phyloP scores from a whole-genome alignment of 2,329 filamentous ascomycete species.

The Fusarium sp. region DNA sequence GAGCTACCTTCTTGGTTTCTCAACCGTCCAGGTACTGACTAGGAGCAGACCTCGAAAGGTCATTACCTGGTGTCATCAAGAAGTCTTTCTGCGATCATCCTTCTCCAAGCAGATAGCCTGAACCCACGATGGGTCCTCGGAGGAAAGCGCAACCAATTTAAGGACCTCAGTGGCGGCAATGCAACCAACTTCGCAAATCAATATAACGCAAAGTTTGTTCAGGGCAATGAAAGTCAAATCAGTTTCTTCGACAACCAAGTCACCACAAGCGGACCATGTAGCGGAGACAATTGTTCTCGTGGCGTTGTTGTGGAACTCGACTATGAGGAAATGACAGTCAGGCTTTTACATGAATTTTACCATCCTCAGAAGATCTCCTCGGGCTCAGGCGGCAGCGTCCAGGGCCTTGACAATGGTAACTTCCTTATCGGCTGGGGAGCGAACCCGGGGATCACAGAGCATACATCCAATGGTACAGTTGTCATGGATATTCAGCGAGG shows the following conservation, averaged over 20 bases:
- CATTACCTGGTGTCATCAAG: slow-evolving; percentile 48
- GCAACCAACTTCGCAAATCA: slow-evolving; percentile 52
- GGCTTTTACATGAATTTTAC: slow-evolving; percentile 57
- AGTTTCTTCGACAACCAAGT: slow-evolving; percentile 62
- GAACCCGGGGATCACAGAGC: slow-evolving; percentile 57
- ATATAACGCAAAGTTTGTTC: slow-evolving; percentile 59
- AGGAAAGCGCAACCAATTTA: slow-evolving; percentile 45
- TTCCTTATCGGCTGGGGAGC: slow-evolving; percentile 66
- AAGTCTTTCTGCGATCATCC: slow-evolving; percentile 42
- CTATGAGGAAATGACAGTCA: slow-evolving; percentile 55
- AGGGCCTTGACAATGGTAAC: slow-evolving; percentile 62
- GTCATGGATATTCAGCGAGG: slow-evolving; percentile 52
- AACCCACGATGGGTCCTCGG: slow-evolving; percentile 47
- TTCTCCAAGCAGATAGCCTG: slow-evolving; percentile 41
- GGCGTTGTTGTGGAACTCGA: slow-evolving; percentile 51
- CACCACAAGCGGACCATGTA: slow-evolving; percentile 21
- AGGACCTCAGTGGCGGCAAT: slow-evolving; percentile 43
- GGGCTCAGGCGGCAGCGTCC: slow-evolving; percentile 59
- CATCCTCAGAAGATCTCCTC: slow-evolving; percentile 59
- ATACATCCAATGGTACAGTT: slow-evolving; percentile 39
- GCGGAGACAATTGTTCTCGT: slow-evolving; percentile 28
- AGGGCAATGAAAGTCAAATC: slow-evolving; percentile 55
- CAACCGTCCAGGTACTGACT: background rate
- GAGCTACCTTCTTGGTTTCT: background rate
- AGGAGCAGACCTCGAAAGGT: slow-evolving; percentile 35